phyloP scores from a whole-genome alignment of 192 early-diverging fungal species.

The Podila horticola region DNA sequence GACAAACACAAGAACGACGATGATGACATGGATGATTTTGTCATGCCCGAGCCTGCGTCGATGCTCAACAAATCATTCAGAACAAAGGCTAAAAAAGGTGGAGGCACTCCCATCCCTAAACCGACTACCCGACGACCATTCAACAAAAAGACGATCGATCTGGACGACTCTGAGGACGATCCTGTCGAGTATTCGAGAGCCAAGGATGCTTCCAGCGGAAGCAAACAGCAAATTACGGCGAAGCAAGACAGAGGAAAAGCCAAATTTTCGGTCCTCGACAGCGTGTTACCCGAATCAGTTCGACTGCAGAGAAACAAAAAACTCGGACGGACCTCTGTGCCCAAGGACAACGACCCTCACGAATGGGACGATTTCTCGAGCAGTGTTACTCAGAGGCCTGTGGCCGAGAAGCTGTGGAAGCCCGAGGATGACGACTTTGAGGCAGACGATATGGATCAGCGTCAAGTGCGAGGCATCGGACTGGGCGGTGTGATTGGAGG shows the following conservation, averaged over 20 bases:
- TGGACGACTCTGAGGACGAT: constrained; percentile 40
- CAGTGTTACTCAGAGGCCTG: constrained; percentile 3
- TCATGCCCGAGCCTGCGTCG: constrained; percentile 32
- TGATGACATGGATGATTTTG: constrained; percentile 40
- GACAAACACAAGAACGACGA: neutral
- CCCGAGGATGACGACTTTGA: constrained; percentile 36
- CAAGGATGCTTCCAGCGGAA: neutral
- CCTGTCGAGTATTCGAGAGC: neutral
- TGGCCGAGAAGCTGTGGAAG: constrained; percentile 43
- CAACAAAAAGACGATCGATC: constrained; percentile 5
- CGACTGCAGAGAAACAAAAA: neutral
- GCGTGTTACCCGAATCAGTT: no score
- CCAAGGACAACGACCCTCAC: neutral
- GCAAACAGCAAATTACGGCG: neutral
- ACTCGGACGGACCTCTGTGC: neutral
- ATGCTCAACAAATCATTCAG: constrained; percentile 27
- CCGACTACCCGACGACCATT: neutral
- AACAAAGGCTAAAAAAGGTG: neutral
- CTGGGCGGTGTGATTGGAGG: constrained; percentile 44
- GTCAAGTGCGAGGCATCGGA: constrained; percentile 41
- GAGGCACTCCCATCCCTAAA: neutral
- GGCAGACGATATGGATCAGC: constrained; percentile 27
- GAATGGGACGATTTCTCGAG: constrained; percentile 22
- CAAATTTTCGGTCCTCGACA: neutral
- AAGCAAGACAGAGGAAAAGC: neutral